These are phyloP conservation scores for Leccinum rimulosum DNA, from an alignment of 768 basidiomycete species.

Conservation along the genomic window DNA sequence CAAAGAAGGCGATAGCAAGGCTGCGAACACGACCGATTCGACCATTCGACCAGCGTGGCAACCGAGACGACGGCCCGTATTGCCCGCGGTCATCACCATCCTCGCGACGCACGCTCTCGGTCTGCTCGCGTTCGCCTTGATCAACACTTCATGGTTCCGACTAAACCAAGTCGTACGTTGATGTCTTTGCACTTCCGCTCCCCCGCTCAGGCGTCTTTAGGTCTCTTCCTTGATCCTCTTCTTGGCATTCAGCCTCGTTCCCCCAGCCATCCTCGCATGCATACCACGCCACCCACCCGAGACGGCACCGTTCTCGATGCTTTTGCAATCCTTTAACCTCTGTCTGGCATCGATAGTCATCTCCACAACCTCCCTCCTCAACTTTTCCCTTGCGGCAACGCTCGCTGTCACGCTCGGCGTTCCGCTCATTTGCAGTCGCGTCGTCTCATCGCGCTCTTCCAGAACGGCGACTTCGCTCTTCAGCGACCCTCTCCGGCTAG, in stretches of 20 bases:
- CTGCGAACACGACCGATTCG: neutral
- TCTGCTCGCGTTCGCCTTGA: slow-evolving; percentile 43
- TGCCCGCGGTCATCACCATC: slow-evolving; percentile 53
- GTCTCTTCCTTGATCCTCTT: slow-evolving; percentile 34
- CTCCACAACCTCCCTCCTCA: slow-evolving; percentile 82
- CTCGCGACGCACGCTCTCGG: slow-evolving; percentile 56
- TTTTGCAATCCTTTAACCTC: slow-evolving; percentile 73
- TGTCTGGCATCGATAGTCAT: slow-evolving; percentile 85
- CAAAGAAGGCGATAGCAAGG: slow-evolving; percentile 14
- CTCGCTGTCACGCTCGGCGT: slow-evolving; percentile 64
- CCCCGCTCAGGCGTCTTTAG: slow-evolving; percentile 14
- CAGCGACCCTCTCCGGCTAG: slow-evolving; percentile 19
- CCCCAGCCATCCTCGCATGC: slow-evolving; percentile 32
- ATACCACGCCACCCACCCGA: slow-evolving; percentile 25
- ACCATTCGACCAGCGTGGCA: slow-evolving; percentile 6
- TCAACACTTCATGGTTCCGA: slow-evolving; percentile 47
- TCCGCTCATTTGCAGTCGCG: slow-evolving; percentile 54
- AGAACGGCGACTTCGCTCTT: slow-evolving; percentile 19
- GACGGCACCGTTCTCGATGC: slow-evolving; percentile 39
- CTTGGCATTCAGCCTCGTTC: slow-evolving; percentile 30
- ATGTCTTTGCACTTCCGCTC: neutral
- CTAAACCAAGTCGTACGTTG: slow-evolving; percentile 40
- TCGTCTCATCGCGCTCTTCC: slow-evolving; percentile 29
- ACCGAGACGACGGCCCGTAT: slow-evolving; percentile 49
- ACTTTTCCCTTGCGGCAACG: slow-evolving; percentile 83